These are phyloP conservation scores for Turritis glabra DNA, from an alignment of 345 rosid species.

Conservation along the genomic window DNA sequence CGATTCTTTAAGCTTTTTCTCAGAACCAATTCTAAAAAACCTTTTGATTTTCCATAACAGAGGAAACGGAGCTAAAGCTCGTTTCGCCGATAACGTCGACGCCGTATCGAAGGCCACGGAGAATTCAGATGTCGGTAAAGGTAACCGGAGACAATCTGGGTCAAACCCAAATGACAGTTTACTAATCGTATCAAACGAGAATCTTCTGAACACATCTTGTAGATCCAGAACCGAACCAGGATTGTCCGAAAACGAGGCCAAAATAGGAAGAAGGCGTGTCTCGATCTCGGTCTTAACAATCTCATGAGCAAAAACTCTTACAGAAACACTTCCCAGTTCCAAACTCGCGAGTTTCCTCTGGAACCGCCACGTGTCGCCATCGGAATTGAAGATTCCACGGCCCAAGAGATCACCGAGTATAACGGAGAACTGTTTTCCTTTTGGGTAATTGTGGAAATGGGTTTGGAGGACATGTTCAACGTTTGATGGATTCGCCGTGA, in stretches of 20 bases:
- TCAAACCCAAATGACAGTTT: slow-evolving; percentile 68
- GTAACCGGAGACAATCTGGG: slow-evolving; percentile 53
- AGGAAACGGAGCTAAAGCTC: slow-evolving; percentile 49
- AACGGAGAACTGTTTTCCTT: slow-evolving; percentile 72
- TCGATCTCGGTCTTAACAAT: slow-evolving; percentile 53
- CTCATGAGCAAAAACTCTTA: slow-evolving; percentile 56
- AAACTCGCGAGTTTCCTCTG: slow-evolving; percentile 67
- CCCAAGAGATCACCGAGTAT: slow-evolving; percentile 80
- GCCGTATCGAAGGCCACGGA: slow-evolving; percentile 65
- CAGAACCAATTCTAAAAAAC: slow-evolving; percentile 56
- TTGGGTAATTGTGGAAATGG: slow-evolving; percentile 67
- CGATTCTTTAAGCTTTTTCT: slow-evolving; percentile 56
- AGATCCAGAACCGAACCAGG: slow-evolving; percentile 30
- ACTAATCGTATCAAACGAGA: slow-evolving; percentile 66
- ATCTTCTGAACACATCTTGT: slow-evolving; percentile 66
- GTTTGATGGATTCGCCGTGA: slow-evolving; percentile 69
- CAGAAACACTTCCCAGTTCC: slow-evolving; percentile 52
- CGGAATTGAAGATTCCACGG: slow-evolving; percentile 79
- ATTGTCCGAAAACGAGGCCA: slow-evolving; percentile 4
- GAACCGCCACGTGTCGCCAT: slow-evolving; percentile 69
- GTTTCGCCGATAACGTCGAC: slow-evolving; percentile 50
- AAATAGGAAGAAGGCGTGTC: slow-evolving; percentile 50
- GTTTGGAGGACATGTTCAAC: slow-evolving; percentile 77
- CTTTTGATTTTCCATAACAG: slow-evolving; percentile 59
- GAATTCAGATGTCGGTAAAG: slow-evolving; percentile 51